Evolutionary conservation across 2,329 filamentous ascomycete genomes (phyloP).

Genomic region (Colletotrichum eremochloae): DNA sequence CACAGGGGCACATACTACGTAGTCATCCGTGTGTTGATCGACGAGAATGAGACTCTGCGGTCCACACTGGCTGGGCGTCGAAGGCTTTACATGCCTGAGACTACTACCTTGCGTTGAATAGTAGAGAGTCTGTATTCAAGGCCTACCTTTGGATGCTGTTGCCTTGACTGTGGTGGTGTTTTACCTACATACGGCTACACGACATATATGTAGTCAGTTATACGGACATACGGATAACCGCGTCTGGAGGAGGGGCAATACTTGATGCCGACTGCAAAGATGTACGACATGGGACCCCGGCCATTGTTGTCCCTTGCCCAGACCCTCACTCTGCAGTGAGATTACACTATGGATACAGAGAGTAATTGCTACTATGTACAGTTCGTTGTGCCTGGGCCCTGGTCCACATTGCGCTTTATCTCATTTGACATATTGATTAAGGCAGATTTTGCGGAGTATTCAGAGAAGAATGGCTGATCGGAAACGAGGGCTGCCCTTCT

Average conservation of each 20-base stretch:
- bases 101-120: not conserved
- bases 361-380: not conserved
- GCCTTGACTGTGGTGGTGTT: not conserved
- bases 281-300: constrained; percentile 13
- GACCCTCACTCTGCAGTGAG: not conserved
- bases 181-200: not conserved
- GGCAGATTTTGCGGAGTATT: not conserved
- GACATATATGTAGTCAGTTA: not conserved
- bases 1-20: not conserved
- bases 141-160: not conserved
- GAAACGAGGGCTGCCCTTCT: not conserved
- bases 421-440: not conserved
- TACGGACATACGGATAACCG: not conserved
- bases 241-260: not conserved
- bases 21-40: constrained; percentile 34
- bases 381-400: not conserved
- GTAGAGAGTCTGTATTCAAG: not conserved
- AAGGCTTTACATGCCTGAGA: not conserved
- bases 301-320: constrained; percentile 19
- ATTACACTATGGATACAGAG: not conserved
- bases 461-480: not conserved
- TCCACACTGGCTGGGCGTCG: constrained; percentile 9
- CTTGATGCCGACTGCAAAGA: not conserved
- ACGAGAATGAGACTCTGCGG: constrained; percentile 15
- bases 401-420: not conserved